phyloP scores from a whole-genome alignment of 805 yeast species.

The Spathaspora boniae region DNA sequence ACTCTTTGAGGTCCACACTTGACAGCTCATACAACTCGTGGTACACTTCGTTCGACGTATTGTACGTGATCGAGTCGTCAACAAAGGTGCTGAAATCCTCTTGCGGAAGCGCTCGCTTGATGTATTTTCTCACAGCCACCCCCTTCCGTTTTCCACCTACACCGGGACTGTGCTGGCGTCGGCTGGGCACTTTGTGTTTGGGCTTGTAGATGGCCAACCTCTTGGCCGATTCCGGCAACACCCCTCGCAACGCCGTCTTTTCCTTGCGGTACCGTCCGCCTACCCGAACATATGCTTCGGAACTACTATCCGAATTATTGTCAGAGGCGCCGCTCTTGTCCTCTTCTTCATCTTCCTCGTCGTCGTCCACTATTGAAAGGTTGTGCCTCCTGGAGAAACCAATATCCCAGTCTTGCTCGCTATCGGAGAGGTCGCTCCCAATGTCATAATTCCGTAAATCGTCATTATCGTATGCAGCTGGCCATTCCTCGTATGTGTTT shows the following conservation, averaged over 20 bases:
- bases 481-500: too few relatives aligned
- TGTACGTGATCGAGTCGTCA: conserved; percentile 14
- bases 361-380: conserved; percentile 1
- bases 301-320: conserved; percentile 4
- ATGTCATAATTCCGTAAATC: not conserved
- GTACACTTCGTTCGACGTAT: conserved; percentile 8
- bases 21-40: conserved; percentile 7
- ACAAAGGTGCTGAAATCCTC: conserved; percentile 16
- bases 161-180: conserved; percentile 3
- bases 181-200: conserved; percentile 3
- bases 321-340: too few relatives aligned
- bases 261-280: conserved; percentile 26
- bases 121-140: conserved; percentile 29
- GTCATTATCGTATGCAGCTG: not conserved
- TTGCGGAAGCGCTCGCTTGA: conserved; percentile 1
- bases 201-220: conserved; percentile 22
- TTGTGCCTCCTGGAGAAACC: conserved; percentile 1
- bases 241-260: conserved; percentile 31
- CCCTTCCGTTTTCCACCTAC: conserved; percentile 32
- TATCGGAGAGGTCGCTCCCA: conserved; percentile 2
- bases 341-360: conserved; percentile 2
- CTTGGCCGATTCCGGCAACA: conserved; percentile 39
- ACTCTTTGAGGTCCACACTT: not conserved
- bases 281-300: conserved; percentile 15
- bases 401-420: not conserved